Conservation (phyloP, 2,329 filamentous ascomycete species). For the Leptographium galeiforme region DNA sequence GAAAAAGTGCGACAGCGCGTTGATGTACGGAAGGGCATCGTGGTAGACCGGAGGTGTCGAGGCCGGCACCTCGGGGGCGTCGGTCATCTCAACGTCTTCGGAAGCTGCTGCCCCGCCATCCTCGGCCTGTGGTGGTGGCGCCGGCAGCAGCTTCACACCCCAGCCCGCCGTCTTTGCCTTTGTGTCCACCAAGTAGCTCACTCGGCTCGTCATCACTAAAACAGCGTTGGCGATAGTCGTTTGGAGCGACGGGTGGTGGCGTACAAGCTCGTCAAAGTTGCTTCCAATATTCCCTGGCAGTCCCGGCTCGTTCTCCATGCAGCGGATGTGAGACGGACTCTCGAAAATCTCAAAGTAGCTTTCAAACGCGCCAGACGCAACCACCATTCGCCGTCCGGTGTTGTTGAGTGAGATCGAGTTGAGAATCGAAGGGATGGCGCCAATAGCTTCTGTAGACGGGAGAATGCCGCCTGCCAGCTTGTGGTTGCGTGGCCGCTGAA, state of each 20-base stretch:
- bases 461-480: constrained; percentile 59
- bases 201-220: constrained; percentile 74
- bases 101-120: constrained; percentile 14
- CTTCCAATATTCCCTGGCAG: constrained; percentile 63
- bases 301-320: constrained; percentile 56
- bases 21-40: constrained; percentile 55
- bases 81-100: constrained; percentile 53
- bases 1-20: constrained; percentile 65
- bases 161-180: constrained; percentile 57
- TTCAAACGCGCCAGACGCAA: constrained; percentile 67
- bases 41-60: constrained; percentile 11
- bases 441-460: constrained; percentile 78
- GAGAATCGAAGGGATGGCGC: constrained; percentile 73
- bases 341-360: constrained; percentile 95
- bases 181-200: constrained; percentile 58
- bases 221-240: constrained; percentile 72
- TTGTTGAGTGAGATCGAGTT: constrained; percentile 90
- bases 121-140: constrained; percentile 29
- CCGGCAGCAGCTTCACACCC: constrained; percentile 66
- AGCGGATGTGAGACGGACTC: constrained; percentile 75
- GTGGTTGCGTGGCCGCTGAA: constrained; percentile 29
- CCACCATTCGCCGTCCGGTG: constrained; percentile 74
- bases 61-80: constrained; percentile 19
- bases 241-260: constrained; percentile 80
- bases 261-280: constrained; percentile 84